Conservation (phyloP, 306 rosid genomes). For the Rosa chinensis region DNA sequence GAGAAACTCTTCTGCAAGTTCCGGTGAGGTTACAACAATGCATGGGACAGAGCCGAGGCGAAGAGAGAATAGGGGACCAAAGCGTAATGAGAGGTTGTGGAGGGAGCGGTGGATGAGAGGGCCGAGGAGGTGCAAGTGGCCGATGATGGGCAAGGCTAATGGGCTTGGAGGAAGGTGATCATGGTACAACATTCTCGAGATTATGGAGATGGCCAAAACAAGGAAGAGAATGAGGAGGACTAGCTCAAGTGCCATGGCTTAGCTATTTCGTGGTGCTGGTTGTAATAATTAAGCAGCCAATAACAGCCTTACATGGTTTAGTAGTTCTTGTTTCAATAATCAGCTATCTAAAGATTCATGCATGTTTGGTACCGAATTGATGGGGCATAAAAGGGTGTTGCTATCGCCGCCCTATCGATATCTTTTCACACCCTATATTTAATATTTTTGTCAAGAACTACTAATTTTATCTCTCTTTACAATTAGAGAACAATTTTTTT, state of each 20-base stretch:
- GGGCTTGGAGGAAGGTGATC: conserved; percentile 43
- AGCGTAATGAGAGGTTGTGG: conserved; percentile 18
- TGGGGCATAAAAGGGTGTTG: too few species aligned
- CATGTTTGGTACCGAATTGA: too few species aligned
- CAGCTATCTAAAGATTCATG: too few species aligned
- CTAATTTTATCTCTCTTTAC: too few species aligned
- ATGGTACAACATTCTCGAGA: neutral
- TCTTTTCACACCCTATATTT: too few species aligned
- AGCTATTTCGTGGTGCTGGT: neutral
- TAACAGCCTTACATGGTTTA: too few species aligned
- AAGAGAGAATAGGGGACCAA: conserved; percentile 43
- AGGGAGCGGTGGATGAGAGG: conserved; percentile 40
- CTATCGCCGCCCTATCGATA: too few species aligned
- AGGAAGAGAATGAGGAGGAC: neutral
- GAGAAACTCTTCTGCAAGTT: conserved; percentile 42
- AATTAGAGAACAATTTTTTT: too few species aligned
- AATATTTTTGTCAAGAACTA: too few species aligned
- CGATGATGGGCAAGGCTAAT: conserved; percentile 21
- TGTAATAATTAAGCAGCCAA: too few species aligned
- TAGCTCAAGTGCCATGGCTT: neutral
- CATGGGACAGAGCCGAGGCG: conserved; percentile 30
- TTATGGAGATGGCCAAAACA: neutral
- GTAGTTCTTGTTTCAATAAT: too few species aligned
- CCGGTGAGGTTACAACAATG: conserved; percentile 25
- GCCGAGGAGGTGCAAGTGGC: conserved; percentile 13